A percentile compares a stretch with the other conserved stretches of the same genome.
phyloP scores from a whole-genome alignment of 345 rosid genomes.

The Dimocarpus longan region DNA sequence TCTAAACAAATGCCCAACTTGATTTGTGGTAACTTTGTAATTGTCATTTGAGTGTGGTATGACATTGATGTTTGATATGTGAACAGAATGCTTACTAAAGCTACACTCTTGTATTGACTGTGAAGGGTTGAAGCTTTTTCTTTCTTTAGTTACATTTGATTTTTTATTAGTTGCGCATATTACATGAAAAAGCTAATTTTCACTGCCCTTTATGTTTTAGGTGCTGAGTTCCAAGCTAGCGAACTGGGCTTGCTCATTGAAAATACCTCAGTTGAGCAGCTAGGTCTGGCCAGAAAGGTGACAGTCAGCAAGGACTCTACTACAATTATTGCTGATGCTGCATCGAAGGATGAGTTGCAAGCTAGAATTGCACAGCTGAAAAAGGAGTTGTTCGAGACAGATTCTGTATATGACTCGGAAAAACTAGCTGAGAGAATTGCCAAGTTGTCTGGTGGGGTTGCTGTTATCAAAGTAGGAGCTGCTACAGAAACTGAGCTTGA shows the following conservation, averaged over 20 bases:
- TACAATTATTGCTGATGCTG: constrained; percentile 88
- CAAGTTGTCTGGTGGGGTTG: constrained; percentile 94
- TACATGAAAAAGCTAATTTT: background rate
- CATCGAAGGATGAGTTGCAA: constrained; percentile 90
- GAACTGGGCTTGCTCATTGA: constrained; percentile 84
- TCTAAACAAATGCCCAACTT: background rate
- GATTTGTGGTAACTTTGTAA: background rate
- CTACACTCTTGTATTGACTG: background rate
- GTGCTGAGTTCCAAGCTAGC: constrained; percentile 88
- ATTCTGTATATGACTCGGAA: constrained; percentile 83
- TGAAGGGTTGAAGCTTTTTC: background rate
- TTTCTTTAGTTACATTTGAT: background rate
- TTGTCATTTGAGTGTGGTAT: background rate
- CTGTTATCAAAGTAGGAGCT: constrained; percentile 96
- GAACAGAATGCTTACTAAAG: background rate
- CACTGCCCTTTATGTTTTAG: constrained; percentile 36
- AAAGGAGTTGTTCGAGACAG: constrained; percentile 86
- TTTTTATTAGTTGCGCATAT: background rate
- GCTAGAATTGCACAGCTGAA: constrained; percentile 80
- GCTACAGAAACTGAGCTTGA: constrained; percentile 99
- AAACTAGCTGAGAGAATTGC: constrained; percentile 97
- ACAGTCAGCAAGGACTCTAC: constrained; percentile 81
- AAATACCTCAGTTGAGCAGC: constrained; percentile 75
- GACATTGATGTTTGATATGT: background rate
- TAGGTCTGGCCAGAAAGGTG: constrained; percentile 86